These are phyloP conservation scores for Trichocladium antarcticum DNA, from an alignment of 495 filamentous ascomycete species.

Conservation along the genomic window DNA sequence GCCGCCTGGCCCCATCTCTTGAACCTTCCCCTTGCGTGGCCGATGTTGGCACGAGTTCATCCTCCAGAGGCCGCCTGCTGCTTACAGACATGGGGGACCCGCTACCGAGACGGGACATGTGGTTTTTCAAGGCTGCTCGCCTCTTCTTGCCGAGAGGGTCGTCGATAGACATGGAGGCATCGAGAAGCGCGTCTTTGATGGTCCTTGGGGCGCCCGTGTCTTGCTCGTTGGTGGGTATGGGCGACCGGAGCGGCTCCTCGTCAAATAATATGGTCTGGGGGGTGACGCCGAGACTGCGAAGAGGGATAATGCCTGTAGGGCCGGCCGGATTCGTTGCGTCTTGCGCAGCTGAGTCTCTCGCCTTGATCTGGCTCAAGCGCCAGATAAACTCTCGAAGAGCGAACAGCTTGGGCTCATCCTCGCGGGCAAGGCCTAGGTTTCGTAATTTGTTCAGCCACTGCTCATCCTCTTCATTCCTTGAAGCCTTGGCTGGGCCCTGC, in stretches of 20 bases:
- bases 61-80: conserved; percentile 21
- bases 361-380: conserved; percentile 63
- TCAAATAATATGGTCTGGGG: conserved; percentile 91
- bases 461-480: conserved; percentile 90
- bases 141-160: conserved; percentile 49
- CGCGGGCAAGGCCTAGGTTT: conserved; percentile 66
- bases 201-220: conserved; percentile 50
- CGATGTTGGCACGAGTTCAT: conserved; percentile 17
- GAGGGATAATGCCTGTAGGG: conserved; percentile 55
- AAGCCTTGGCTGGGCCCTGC: conserved; percentile 34
- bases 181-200: conserved; percentile 80
- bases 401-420: conserved; percentile 86
- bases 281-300: conserved; percentile 60
- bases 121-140: conserved; percentile 43
- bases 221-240: conserved; percentile 12
- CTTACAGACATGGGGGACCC: conserved; percentile 30
- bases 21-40: conserved; percentile 16
- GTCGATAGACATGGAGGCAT: conserved; percentile 85
- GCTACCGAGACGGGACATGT: conserved; percentile 37
- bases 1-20: conserved; percentile 21
- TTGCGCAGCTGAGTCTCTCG: conserved; percentile 38
- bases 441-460: conserved; percentile 80
- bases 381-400: conserved; percentile 85
- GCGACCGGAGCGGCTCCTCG: conserved; percentile 38
- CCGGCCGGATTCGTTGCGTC: conserved; percentile 24